Evolutionary conservation across 208 protist genomes (phyloP), one percentile per base, ranked within the genome.

Genomic region (Acanthamoeba sp.): DNA sequence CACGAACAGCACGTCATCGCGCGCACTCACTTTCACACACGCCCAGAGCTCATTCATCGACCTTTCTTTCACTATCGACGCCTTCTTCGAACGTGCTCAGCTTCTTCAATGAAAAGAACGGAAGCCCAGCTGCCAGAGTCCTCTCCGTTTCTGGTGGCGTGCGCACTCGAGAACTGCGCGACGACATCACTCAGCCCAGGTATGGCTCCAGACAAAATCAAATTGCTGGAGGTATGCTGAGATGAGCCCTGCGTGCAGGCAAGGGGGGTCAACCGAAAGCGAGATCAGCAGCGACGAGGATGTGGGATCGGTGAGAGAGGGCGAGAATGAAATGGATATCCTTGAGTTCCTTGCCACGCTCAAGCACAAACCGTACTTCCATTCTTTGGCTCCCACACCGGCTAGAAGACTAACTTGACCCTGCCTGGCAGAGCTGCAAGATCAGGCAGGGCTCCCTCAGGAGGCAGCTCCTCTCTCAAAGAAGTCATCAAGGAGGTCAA

Each of bases 401-500:
- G n/a, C n/a, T n/a, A n/a, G n/a, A n/a, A n/a, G n/a, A n/a, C n/a
- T n/a, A n/a, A n/a, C n/a, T n/a, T n/a, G n/a, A 27, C 12, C 27
- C 4, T 59, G 52, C 27, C 20, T 50, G 45, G 45, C 52, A 59
- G 50, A 57, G 50, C 50, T 22, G 22, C 18, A 22, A 4, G 52
- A 59, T 12, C 52, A 2, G 52, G 52, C 18, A 24, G 64, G 1
- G 32, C 1, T 38, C 32, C 32, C 34, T 29, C 32, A 38, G 29
- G 14, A 29, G 32, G 42, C 24, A 85, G 76, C 76, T 85, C 76
- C 38, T 59, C 76, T 6, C 76, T 85, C 27, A 85, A 85, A 32
- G 76, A 85, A 36, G 76, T 85, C 1, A 59, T 52, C 45, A 85
- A 85, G 42, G 76, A 85, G 32, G 76, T 36, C 24, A 85, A 85